Percentiles rank a stretch among this genome's conserved stretches.
Conservation (phyloP, 768 basidiomycete genomes). For the Collybia sordida region DNA sequence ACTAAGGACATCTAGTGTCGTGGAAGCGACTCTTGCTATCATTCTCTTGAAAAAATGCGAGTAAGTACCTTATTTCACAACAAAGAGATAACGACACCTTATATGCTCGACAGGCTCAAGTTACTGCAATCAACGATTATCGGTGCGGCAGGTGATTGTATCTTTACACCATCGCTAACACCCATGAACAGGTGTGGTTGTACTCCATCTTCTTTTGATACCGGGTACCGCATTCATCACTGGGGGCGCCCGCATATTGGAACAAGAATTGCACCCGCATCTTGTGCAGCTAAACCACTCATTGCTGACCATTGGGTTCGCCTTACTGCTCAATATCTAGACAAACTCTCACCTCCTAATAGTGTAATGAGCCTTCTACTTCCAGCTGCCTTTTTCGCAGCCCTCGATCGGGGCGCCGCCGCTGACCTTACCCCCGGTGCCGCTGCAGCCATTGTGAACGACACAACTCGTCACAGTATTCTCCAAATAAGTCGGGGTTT, state of each 20-base stretch:
- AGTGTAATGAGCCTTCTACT: constrained; percentile 65
- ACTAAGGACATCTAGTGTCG: constrained; percentile 38
- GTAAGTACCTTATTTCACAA: constrained; percentile 36
- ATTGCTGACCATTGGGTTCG: constrained; percentile 67
- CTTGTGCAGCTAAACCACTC: constrained; percentile 67
- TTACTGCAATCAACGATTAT: constrained; percentile 70
- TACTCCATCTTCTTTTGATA: constrained; percentile 72
- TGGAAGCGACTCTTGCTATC: constrained; percentile 72
- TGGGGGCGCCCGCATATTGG: constrained; percentile 64
- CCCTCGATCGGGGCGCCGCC: constrained; percentile 38
- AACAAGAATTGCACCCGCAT: constrained; percentile 70
- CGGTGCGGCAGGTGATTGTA: constrained; percentile 32
- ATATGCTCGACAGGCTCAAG: constrained; percentile 41
- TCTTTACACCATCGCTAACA: not conserved
- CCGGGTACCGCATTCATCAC: constrained; percentile 72
- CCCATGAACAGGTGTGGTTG: constrained; percentile 51
- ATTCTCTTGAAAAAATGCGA: constrained; percentile 70
- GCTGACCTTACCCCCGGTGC: constrained; percentile 12
- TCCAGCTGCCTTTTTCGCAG: constrained; percentile 69
- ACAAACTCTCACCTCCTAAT: not conserved
- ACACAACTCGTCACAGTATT: constrained; percentile 43
- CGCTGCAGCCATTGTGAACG: constrained; percentile 32
- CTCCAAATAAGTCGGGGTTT: constrained; percentile 67
- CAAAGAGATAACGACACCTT: not conserved
- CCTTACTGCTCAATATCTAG: constrained; percentile 3